phyloP scores from a whole-genome alignment of 495 filamentous ascomycete species.

The Pseudotulostoma volvatum region DNA sequence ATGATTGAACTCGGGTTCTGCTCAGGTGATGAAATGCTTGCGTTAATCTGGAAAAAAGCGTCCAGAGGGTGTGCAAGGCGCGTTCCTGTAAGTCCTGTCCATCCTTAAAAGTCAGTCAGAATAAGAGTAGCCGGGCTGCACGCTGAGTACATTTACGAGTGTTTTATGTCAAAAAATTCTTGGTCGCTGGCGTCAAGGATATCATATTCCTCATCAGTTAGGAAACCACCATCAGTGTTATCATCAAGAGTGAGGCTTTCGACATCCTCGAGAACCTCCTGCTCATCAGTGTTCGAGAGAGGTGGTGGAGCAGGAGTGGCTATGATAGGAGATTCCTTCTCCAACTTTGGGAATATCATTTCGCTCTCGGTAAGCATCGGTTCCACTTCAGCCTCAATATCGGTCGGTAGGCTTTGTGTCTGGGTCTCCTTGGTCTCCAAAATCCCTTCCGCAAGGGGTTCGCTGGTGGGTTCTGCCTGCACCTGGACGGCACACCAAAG shows the following conservation, averaged over 20 bases:
- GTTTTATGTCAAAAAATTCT: slow-evolving; percentile 50
- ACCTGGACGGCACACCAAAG: slow-evolving; percentile 90
- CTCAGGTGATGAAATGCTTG: no score
- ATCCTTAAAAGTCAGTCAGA: no score
- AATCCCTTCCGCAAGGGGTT: slow-evolving; percentile 11
- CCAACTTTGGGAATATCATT: slow-evolving; percentile 95
- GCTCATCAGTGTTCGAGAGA: slow-evolving; percentile 28
- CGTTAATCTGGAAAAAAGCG: no score
- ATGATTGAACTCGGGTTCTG: no score
- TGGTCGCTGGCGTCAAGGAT: slow-evolving; percentile 91
- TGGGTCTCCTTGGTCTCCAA: slow-evolving; percentile 7
- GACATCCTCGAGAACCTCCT: slow-evolving; percentile 46
- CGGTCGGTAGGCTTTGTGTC: background rate
- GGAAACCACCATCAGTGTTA: slow-evolving; percentile 46
- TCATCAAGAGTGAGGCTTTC: slow-evolving; percentile 50
- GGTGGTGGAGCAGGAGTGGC: slow-evolving; percentile 17
- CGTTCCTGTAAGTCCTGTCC: no score
- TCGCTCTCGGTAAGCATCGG: slow-evolving; percentile 34
- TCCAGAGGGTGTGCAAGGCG: no score
- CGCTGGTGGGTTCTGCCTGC: slow-evolving; percentile 14
- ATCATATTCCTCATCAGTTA: slow-evolving; percentile 97
- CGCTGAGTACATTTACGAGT: no score
- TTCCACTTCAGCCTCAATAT: background rate
- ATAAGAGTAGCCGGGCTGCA: no score
- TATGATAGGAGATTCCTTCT: slow-evolving; percentile 67